Evolutionary conservation across 2,329 filamentous ascomycete species (phyloP).

Genomic region (Aspergillus sp.): DNA sequence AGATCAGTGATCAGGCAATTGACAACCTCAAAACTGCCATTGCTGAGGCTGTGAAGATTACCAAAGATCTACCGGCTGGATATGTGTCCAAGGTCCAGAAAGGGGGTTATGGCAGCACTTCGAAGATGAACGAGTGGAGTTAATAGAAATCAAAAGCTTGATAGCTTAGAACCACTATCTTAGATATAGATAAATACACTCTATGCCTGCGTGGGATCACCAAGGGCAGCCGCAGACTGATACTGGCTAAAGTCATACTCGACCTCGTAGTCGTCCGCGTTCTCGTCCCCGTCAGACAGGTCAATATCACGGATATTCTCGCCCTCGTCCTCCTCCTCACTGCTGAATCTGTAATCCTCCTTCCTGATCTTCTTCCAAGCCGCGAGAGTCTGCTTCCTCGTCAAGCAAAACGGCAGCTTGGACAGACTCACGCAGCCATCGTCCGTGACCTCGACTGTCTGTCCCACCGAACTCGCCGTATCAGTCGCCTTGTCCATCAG

Average conservation of each 20-base stretch:
- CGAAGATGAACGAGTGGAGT: constrained; percentile 29
- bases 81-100: constrained; percentile 15
- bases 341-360: constrained; percentile 34
- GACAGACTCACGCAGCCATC: constrained; percentile 32
- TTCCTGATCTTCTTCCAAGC: constrained; percentile 35
- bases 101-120: constrained; percentile 23
- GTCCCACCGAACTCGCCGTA: constrained; percentile 35
- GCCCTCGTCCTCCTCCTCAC: constrained; percentile 32
- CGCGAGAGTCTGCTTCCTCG: constrained; percentile 34
- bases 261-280: constrained; percentile 34
- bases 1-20: constrained; percentile 37
- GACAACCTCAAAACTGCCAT: constrained; percentile 25
- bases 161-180: too few species aligned
- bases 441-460: constrained; percentile 29
- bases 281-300: constrained; percentile 32
- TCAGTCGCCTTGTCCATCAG: constrained; percentile 37
- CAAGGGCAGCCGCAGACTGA: constrained; percentile 16
- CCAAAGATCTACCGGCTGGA: constrained; percentile 20
- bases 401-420: constrained; percentile 34
- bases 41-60: constrained; percentile 21
- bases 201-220: constrained; percentile 6
- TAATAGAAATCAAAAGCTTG: constrained; percentile 6
- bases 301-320: constrained; percentile 36
- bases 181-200: too few species aligned
- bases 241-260: constrained; percentile 38